Base-by-base conservation (phyloP, 805 yeast species). In the Barnettozyma populi region DNA sequence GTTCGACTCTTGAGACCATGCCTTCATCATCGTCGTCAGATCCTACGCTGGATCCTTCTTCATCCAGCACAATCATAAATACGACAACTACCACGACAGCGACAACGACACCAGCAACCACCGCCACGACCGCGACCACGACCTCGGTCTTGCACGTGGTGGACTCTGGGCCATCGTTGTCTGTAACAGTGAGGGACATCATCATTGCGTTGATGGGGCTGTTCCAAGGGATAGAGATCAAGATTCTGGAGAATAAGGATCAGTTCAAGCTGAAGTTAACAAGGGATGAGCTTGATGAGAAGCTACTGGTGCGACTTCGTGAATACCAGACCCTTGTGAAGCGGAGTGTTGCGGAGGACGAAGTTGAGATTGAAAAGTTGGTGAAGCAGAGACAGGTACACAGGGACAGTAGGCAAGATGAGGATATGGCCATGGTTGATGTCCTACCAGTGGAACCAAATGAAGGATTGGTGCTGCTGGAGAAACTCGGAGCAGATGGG, bases 401-500 rank as follows among this genome's bases (percentile, higher is more conserved):
- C 5, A 24, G 41, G 20, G 45, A 48, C 18, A 55, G 47, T 5
- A 56, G 54, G 10, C 25, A 52, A 43, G 43, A 38, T 16, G 24
- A 41, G 24, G 44, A 35, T 3, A 41, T 31, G 2, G 36, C 1
- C 9, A 19, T 34, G 13, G 45, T 36, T 24, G 27, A n/a, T 19
- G 25, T 21, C 8, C 25, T 6, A 23, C 5, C 25, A 6, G 8
- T 8, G 7, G 8, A 8, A 23, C 25, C 25, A 23, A 29, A 29
- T 29, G 32, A 29, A 29, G 10, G 46, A 35, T 8, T 35, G 23
- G 9, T 11, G 24, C 11, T 29, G 4, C 32, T 36, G 47, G 80
- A 82, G 57, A 70, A 80, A 52, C 81, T 86, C 63, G 85, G 79
- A 53, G 68, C 74, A 20, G 69, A 83, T 37, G 41, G 20, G 10